Percentiles rank a stretch among this genome's conserved stretches.
These are phyloP conservation scores for Saccharum hybrid DNA, from an alignment of 202 grass and related monocot species.

Conservation along the genomic window DNA sequence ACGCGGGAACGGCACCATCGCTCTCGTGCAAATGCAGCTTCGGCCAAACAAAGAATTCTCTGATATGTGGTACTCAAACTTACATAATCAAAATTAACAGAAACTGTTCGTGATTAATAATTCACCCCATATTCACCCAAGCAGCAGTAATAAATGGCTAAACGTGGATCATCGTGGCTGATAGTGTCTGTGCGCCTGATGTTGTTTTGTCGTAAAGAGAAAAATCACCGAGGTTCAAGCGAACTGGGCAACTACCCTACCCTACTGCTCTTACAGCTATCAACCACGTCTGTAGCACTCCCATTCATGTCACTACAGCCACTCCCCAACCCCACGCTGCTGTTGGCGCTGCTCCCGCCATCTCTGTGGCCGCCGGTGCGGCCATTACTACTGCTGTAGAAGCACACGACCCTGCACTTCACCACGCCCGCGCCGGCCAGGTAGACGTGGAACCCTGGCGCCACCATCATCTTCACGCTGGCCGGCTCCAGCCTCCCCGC, in stretches of 20 bases:
- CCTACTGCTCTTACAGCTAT: conserved; percentile 44
- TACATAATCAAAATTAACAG: background rate
- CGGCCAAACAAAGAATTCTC: background rate
- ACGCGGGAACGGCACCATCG: background rate
- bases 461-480: conserved; percentile 85
- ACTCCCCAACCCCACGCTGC: conserved; percentile 45
- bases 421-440: conserved; percentile 62
- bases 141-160: background rate
- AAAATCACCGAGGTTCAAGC: background rate
- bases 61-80: background rate
- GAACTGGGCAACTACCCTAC: conserved; percentile 36
- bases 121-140: conserved; percentile 43
- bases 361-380: conserved; percentile 56
- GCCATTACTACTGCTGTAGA: conserved; percentile 54
- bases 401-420: conserved; percentile 93
- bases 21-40: background rate
- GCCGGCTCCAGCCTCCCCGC: conserved; percentile 59
- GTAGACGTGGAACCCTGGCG: conserved; percentile 95
- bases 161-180: conserved; percentile 1
- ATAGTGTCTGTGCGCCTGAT: too few species aligned
- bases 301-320: conserved; percentile 51
- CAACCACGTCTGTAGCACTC: conserved; percentile 36
- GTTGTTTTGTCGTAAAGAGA: too few species aligned
- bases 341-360: conserved; percentile 60
- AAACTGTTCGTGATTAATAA: background rate